Evolutionary conservation across 257 asterid species (phyloP).

Genomic region (Solanum sejunctum): DNA sequence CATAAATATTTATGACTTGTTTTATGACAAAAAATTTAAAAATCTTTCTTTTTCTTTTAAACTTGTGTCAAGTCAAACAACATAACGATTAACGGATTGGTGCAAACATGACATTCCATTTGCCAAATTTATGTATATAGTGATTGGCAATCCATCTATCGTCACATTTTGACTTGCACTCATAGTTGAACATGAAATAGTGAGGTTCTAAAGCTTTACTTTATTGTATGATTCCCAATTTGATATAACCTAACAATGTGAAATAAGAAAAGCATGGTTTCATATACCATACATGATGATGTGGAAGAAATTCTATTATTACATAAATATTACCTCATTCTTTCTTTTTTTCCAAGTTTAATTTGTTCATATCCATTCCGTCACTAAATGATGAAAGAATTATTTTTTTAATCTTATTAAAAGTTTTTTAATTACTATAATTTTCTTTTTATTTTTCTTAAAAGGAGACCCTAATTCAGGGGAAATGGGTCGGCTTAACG

Average conservation of each 20-base stretch:
- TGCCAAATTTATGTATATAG: too few species aligned
- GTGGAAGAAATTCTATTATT: not conserved
- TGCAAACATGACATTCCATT: too few species aligned
- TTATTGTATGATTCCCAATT: not conserved
- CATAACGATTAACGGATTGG: too few species aligned
- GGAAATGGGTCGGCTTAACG: constrained; percentile 38
- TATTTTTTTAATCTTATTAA: not conserved
- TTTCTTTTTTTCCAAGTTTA: not conserved
- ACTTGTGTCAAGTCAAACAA: too few species aligned
- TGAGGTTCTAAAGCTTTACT: not conserved
- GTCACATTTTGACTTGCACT: too few species aligned
- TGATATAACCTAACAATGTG: not conserved
- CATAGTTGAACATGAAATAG: not conserved
- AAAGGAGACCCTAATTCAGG: constrained; percentile 27
- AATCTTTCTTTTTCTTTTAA: too few species aligned
- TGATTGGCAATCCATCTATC: too few species aligned
- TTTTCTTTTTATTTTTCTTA: not conserved
- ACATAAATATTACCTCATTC: not conserved
- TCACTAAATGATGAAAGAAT: constrained; percentile 1
- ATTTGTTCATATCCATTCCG: not conserved
- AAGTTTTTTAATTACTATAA: not conserved
- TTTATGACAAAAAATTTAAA: too few species aligned
- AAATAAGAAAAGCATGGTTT: not conserved
- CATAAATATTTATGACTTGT: too few species aligned
- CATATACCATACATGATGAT: not conserved